A percentile compares a stretch with the other conserved stretches of the same genome.
phyloP scores from a whole-genome alignment of 2,329 filamentous ascomycete genomes.

The Alternaria rosae region DNA sequence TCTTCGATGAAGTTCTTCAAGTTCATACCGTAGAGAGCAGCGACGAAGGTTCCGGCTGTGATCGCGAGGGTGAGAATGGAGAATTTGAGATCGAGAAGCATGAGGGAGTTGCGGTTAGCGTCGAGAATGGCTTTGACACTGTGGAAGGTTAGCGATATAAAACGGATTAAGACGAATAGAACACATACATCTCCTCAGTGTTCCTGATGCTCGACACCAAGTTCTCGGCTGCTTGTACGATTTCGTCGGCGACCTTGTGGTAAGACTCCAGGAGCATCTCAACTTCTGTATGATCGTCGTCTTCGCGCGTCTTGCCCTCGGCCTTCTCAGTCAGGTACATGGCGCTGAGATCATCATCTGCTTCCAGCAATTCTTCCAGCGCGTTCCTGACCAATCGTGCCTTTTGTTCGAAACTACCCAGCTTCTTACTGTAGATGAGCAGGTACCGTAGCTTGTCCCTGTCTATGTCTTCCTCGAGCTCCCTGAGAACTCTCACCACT shows the following conservation, averaged over 20 bases:
- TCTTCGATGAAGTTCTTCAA: conserved; percentile 98
- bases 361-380: conserved; percentile 93
- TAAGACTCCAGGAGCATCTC: conserved; percentile 98
- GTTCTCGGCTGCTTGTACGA: conserved; percentile 93
- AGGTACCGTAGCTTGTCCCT: conserved; percentile 89
- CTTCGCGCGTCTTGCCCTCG: conserved; percentile 73
- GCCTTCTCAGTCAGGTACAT: conserved; percentile 97
- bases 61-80: conserved; percentile 94
- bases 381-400: conserved; percentile 92
- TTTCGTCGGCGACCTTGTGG: conserved; percentile 97
- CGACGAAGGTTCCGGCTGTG: conserved; percentile 91
- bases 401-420: conserved; percentile 97
- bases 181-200: conserved; percentile 93
- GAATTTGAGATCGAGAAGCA: conserved; percentile 96
- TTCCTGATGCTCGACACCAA: conserved; percentile 94
- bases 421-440: conserved; percentile 91
- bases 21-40: conserved; percentile 99
- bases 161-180: neutral
- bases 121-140: conserved; percentile 96
- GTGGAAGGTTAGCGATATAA: conserved; percentile 25
- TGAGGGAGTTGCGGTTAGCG: conserved; percentile 96
- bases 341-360: conserved; percentile 89
- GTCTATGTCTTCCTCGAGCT: conserved; percentile 96
- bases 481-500: conserved; percentile 84
- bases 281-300: conserved; percentile 93